Evolutionary conservation across 805 yeast species (phyloP).

Genomic region (Metschnikowia matae): DNA sequence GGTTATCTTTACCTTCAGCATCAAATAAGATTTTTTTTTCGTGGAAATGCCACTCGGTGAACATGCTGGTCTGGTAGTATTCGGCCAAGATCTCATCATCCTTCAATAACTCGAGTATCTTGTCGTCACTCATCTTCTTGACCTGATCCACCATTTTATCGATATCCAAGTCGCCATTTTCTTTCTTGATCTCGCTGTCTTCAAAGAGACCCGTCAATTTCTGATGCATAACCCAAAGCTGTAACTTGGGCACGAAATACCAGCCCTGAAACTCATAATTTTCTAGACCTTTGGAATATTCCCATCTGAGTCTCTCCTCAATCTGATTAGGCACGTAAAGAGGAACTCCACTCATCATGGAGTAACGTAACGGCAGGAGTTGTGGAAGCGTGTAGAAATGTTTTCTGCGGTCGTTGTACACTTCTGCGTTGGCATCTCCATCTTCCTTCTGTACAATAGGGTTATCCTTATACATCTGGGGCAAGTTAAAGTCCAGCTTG

Average conservation of each 20-base stretch:
- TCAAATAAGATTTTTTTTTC: slow-evolving; percentile 20
- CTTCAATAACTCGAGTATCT: slow-evolving; percentile 19
- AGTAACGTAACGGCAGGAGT: slow-evolving; percentile 18
- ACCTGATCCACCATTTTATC: slow-evolving; percentile 17
- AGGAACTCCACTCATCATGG: slow-evolving; percentile 19
- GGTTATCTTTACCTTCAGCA: slow-evolving; percentile 9
- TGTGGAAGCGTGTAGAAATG: slow-evolving; percentile 18
- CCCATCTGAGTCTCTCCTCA: slow-evolving; percentile 17
- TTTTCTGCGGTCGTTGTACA: slow-evolving; percentile 18
- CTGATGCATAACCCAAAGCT: slow-evolving; percentile 20
- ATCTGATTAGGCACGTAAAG: slow-evolving; percentile 16
- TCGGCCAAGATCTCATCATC: slow-evolving; percentile 21
- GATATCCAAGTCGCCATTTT: slow-evolving; percentile 1
- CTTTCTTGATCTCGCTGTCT: slow-evolving; percentile 2
- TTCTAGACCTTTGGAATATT: slow-evolving; percentile 17
- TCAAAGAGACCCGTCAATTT: slow-evolving; percentile 12
- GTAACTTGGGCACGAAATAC: slow-evolving; percentile 17
- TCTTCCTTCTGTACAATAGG: slow-evolving; percentile 11
- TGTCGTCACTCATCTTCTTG: slow-evolving; percentile 24
- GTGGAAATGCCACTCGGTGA: slow-evolving; percentile 18
- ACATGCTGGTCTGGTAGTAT: slow-evolving; percentile 18
- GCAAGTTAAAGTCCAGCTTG: slow-evolving; percentile 11
- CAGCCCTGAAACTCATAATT: slow-evolving; percentile 10
- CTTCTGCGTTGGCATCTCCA: slow-evolving; percentile 10
- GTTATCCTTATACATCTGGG: slow-evolving; percentile 11